phyloP scores from a whole-genome alignment of 2,329 filamentous ascomycete genomes.

The Fusarium hostae region DNA sequence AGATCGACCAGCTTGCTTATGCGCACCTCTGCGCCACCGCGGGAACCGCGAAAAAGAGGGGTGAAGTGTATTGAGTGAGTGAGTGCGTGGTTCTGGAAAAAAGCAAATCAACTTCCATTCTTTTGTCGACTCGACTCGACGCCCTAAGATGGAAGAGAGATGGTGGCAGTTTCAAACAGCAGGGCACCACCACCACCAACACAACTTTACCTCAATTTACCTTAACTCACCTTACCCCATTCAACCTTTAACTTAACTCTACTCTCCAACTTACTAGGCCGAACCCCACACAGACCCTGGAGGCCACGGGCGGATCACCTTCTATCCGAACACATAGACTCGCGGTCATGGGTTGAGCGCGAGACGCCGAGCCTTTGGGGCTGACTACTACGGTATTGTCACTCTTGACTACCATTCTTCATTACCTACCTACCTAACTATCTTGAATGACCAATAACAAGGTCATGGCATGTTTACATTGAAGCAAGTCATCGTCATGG shows the following conservation, averaged over 20 bases:
- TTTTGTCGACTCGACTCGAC: background rate
- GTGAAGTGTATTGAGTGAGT: background rate
- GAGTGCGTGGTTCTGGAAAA: slow-evolving; percentile 5
- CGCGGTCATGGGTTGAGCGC: slow-evolving; percentile 22
- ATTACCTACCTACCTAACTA: background rate
- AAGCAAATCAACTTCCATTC: slow-evolving; percentile 15
- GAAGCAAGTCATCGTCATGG: background rate
- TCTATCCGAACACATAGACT: slow-evolving; percentile 16
- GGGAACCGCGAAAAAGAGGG: slow-evolving; percentile 11
- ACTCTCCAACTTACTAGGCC: background rate
- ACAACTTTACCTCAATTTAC: slow-evolving; percentile 1
- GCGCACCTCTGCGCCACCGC: background rate
- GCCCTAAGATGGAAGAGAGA: background rate
- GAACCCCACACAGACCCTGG: slow-evolving; percentile 19
- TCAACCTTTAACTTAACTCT: background rate
- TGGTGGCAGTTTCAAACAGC: slow-evolving; percentile 17
- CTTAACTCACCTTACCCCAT: background rate
- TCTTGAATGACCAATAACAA: background rate
- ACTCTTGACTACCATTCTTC: background rate
- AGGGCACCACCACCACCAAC: background rate
- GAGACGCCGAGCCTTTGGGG: slow-evolving; percentile 17
- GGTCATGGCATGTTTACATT: background rate
- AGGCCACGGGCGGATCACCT: slow-evolving; percentile 7
- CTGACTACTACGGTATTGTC: background rate
- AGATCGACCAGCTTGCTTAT: background rate